A percentile compares a stretch with the other conserved stretches of the same genome.
Evolutionary conservation across 2,329 filamentous ascomycete genomes (phyloP).

Genomic region (Aquanectria penicillioides): DNA sequence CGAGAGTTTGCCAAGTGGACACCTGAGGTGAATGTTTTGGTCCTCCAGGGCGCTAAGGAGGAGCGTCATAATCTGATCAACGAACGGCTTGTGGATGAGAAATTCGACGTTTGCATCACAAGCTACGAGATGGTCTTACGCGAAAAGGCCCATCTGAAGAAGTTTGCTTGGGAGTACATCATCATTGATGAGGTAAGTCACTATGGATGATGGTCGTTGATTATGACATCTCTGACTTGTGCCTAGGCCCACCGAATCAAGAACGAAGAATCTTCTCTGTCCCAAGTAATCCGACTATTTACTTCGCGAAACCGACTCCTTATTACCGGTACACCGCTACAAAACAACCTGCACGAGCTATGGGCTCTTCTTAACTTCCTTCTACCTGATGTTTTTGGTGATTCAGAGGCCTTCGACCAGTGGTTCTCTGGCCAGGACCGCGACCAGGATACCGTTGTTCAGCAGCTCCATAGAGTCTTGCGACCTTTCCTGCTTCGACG

Average conservation of each 20-base stretch:
- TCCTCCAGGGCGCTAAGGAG: conserved; percentile 95
- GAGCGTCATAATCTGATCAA: conserved; percentile 90
- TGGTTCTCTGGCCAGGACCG: conserved; percentile 94
- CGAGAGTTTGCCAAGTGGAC: conserved; percentile 95
- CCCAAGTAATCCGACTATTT: conserved; percentile 96
- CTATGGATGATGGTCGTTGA: background rate
- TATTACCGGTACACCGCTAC: conserved; percentile 95
- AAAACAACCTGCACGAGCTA: conserved; percentile 97
- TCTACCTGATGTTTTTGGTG: conserved; percentile 97
- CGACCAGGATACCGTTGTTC: conserved; percentile 94
- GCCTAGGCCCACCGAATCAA: conserved; percentile 88
- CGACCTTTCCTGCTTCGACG: conserved; percentile 93
- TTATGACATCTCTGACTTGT: conserved; percentile 26
- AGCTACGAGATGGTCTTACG: conserved; percentile 99
- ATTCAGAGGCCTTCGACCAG: conserved; percentile 95
- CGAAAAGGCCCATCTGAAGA: conserved; percentile 93
- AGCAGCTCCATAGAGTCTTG: conserved; percentile 92
- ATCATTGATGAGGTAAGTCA: conserved; percentile 83
- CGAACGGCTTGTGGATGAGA: conserved; percentile 89
- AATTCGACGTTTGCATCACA: conserved; percentile 97
- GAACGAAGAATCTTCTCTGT: conserved; percentile 97
- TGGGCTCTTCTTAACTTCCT: conserved; percentile 98
- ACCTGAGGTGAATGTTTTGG: conserved; percentile 91
- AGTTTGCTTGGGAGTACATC: conserved; percentile 99
- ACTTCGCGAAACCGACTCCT: conserved; percentile 93